Conservation (phyloP, 78 protist species). For the Dictyostelium purpureum region DNA sequence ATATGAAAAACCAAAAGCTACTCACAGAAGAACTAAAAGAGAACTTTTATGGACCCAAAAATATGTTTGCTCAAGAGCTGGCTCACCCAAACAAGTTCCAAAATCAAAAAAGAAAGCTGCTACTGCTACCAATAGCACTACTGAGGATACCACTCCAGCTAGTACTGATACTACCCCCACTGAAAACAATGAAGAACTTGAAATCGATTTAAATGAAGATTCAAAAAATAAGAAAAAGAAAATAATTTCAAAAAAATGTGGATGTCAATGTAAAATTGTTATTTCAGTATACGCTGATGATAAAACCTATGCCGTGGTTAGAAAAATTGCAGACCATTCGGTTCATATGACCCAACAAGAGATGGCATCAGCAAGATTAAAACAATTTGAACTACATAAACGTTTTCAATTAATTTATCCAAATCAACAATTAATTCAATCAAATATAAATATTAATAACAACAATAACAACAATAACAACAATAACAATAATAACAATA, state of each 20-base stretch:
- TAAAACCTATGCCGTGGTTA: constrained; percentile 37
- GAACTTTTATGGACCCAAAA: constrained; percentile 71
- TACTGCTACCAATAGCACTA: neutral
- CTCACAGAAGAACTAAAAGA: constrained; percentile 44
- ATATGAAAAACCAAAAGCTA: constrained; percentile 27
- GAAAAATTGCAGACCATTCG: constrained; percentile 59
- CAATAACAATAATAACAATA: neutral
- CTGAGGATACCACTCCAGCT: neutral
- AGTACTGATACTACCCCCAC: too few species aligned
- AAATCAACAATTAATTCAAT: constrained; percentile 6
- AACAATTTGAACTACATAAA: constrained; percentile 4
- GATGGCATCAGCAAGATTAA: neutral
- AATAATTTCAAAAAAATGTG: constrained; percentile 35
- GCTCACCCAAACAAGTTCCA: neutral
- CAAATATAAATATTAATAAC: neutral
- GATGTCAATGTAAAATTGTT: constrained; percentile 59
- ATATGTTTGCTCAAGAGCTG: constrained; percentile 60
- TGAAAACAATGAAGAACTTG: too few species aligned
- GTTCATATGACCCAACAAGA: constrained; percentile 55
- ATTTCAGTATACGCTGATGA: constrained; percentile 72
- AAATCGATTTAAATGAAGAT: too few species aligned
- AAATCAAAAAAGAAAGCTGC: neutral
- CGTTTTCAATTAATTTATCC: neutral
- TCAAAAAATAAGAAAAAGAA: neutral
- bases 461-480: neutral